Base-by-base conservation (phyloP, 202 grass and related monocot species). In the Saccharum hybrid region DNA sequence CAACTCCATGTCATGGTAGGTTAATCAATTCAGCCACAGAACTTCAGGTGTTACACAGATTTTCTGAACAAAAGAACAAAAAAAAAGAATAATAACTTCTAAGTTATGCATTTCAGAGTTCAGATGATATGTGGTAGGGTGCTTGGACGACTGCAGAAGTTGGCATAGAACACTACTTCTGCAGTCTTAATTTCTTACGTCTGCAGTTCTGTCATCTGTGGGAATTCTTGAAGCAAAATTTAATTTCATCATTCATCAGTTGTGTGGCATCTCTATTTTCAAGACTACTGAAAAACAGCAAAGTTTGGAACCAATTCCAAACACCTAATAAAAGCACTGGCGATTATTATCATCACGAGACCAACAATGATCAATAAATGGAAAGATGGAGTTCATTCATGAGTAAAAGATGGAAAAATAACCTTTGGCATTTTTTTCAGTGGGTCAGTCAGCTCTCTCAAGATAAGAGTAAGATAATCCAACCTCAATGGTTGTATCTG, bases 391-490 rank as follows among this genome's bases (percentile, higher is more conserved):
- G 68, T 59, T 13, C 30, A 81, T 70, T 85, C 63, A 68, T 77
- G 60, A 63, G 74, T 26, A 76, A 26, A 83, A 76, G 38, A 68
- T 85, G 23, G 57, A 73, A 79, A 79, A 77, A 88, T 18, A 68
- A 87, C 96, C 93, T 99, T 99, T 42, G 89, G 31, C 88, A 94
- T 90, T 85, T 77, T 87, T 66, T 82, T 88, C 51, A 99, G 82
- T 41, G 93, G 91, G 5, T 89, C 82, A 63, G 86, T 94, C 82
- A 96, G 77, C 65, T 92, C 78, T 85, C 81, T 92, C 81, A 96
- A 86, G 52, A 99, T 82, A 91, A 91, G 81, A 89, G 89, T 94
- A 37, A 94, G 83, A 85, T 94, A 96, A 84, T 99, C 93, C 15
- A 94, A 43, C 78, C 96, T 91, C 88, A 99, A 89, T n/a, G 89